These are phyloP conservation scores for Candida khao-thaluensis DNA, from an alignment of 805 yeast genomes.

Conservation along the genomic window DNA sequence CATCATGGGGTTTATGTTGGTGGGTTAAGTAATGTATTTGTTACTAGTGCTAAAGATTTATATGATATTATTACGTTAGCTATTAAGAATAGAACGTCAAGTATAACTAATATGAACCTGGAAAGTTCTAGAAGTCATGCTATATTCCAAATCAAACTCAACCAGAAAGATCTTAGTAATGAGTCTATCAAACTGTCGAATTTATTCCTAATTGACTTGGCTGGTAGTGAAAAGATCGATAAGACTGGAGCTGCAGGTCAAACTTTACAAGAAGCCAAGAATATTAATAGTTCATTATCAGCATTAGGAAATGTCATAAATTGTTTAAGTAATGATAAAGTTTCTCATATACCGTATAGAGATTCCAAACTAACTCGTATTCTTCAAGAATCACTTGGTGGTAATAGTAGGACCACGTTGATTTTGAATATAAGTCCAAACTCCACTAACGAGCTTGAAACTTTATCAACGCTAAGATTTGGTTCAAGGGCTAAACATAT, in stretches of 20 bases:
- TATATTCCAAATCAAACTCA: conserved; percentile 64
- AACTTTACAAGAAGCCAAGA: conserved; percentile 78
- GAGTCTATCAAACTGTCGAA: conserved; percentile 62
- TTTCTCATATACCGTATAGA: conserved; percentile 79
- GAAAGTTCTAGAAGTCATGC: conserved; percentile 81
- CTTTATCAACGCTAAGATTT: conserved; percentile 80
- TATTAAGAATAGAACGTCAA: conserved; percentile 51
- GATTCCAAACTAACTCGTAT: conserved; percentile 76
- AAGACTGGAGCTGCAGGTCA: conserved; percentile 75
- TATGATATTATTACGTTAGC: conserved; percentile 60
- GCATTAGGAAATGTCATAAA: conserved; percentile 80
- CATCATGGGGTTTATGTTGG: conserved; percentile 65
- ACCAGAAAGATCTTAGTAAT: conserved; percentile 55
- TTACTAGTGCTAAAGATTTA: conserved; percentile 58
- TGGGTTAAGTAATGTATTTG: conserved; percentile 64
- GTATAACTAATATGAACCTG: conserved; percentile 66
- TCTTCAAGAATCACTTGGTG: conserved; percentile 82
- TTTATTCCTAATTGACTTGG: conserved; percentile 76
- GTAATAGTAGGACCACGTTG: conserved; percentile 80
- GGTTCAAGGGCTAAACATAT: conserved; percentile 86
- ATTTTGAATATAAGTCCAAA: conserved; percentile 90
- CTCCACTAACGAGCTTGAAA: conserved; percentile 71
- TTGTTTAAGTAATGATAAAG: conserved; percentile 67
- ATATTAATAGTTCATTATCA: conserved; percentile 74
- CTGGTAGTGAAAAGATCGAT: conserved; percentile 81